Percentiles rank a stretch among this genome's conserved stretches.
phyloP scores from a whole-genome alignment of 192 early-diverging fungal genomes.

The Diversispora epigaea region DNA sequence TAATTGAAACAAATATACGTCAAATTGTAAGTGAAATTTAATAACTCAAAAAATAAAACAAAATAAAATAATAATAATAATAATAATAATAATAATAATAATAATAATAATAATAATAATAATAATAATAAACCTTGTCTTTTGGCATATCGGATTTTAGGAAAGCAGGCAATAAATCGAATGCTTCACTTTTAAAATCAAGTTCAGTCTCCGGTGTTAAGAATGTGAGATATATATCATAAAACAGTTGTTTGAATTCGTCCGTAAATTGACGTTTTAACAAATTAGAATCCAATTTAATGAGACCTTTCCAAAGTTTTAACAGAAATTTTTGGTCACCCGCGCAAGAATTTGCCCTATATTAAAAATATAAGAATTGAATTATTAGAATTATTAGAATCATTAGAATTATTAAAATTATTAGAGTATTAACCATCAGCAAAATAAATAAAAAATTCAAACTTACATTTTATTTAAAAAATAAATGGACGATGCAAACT shows the following conservation, averaged over 20 bases:
- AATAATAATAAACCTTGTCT: constrained; percentile 31
- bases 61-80: too few relatives aligned
- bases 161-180: constrained; percentile 51
- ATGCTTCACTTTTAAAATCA: constrained; percentile 44
- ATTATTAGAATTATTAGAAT: not conserved
- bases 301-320: constrained; percentile 48
- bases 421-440: not conserved
- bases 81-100: not conserved
- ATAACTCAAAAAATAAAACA: too few relatives aligned
- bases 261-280: constrained; percentile 36
- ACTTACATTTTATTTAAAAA: not conserved
- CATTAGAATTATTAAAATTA: not conserved
- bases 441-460: not conserved
- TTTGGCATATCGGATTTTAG: constrained; percentile 36
- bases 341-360: not conserved
- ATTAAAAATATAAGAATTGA: not conserved
- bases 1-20: not conserved
- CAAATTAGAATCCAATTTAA: constrained; percentile 47
- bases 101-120: not conserved
- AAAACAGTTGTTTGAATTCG: constrained; percentile 41
- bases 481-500: not conserved
- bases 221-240: constrained; percentile 40
- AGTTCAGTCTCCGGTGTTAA: constrained; percentile 39
- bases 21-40: too few relatives aligned
- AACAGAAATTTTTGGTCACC: constrained; percentile 37